Conservation (phyloP, 2,329 filamentous ascomycete species). For the Aspergillus brasiliensis region DNA sequence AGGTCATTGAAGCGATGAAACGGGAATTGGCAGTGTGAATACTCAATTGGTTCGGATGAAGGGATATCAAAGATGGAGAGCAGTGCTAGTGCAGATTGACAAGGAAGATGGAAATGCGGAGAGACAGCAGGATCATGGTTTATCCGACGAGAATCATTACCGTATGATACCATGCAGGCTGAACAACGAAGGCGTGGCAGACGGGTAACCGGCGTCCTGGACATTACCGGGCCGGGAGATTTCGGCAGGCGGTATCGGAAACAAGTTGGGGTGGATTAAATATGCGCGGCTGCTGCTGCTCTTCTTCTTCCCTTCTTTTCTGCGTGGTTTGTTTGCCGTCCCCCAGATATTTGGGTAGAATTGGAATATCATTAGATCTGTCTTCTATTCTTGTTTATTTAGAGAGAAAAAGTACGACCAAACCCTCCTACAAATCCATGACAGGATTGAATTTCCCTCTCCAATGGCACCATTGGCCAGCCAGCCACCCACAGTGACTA, state of each 20-base stretch:
- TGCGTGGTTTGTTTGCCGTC: neutral
- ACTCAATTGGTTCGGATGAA: neutral
- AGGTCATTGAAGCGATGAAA: conserved; percentile 31
- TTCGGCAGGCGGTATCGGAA: conserved; percentile 29
- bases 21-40: conserved; percentile 22
- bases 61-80: neutral
- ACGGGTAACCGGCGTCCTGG: conserved; percentile 1
- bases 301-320: conserved; percentile 12
- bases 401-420: neutral
- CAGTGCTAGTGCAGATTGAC: neutral
- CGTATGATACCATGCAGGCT: conserved; percentile 11
- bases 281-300: conserved; percentile 7
- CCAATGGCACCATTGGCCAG: neutral
- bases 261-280: conserved; percentile 11
- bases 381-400: neutral
- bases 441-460: neutral
- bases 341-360: conserved; percentile 6
- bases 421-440: neutral
- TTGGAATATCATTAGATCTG: neutral
- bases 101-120: neutral
- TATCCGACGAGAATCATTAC: conserved; percentile 20
- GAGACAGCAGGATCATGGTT: conserved; percentile 19
- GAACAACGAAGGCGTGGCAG: neutral
- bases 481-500: neutral
- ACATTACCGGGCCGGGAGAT: conserved; percentile 27